phyloP scores from a whole-genome alignment of 2,329 filamentous ascomycete species.

The Shiraia bambusicola region DNA sequence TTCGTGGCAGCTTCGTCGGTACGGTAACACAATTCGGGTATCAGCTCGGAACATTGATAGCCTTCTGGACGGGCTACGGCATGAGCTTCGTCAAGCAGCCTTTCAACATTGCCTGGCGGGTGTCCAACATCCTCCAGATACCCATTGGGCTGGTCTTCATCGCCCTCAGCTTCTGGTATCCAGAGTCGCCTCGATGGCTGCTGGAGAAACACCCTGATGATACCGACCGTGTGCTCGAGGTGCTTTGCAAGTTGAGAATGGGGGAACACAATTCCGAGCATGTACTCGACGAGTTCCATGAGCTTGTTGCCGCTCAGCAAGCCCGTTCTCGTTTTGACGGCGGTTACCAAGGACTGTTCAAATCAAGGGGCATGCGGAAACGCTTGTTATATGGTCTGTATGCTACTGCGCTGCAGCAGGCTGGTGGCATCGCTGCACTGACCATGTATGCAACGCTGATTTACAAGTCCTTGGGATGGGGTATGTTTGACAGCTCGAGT shows the following conservation, averaged over 20 bases:
- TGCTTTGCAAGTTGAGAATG: slow-evolving; percentile 6
- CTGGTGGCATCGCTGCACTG: slow-evolving; percentile 7
- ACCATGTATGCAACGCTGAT: slow-evolving; percentile 10
- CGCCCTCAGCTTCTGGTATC: slow-evolving; percentile 5
- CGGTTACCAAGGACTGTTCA: slow-evolving; percentile 7
- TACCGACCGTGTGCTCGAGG: slow-evolving; percentile 1
- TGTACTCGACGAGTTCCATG: slow-evolving; percentile 5
- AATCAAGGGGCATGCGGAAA: slow-evolving; percentile 8
- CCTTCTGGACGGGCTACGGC: slow-evolving; percentile 7
- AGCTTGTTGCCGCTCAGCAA: slow-evolving; percentile 8
- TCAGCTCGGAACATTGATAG: slow-evolving; percentile 5
- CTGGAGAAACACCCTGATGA: slow-evolving; percentile 9
- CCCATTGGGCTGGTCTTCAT: slow-evolving; percentile 6
- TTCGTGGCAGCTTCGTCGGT: slow-evolving; percentile 5
- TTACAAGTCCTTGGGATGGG: slow-evolving; percentile 4
- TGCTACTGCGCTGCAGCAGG: slow-evolving; percentile 6
- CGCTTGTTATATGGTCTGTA: slow-evolving; percentile 5
- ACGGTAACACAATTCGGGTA: slow-evolving; percentile 4
- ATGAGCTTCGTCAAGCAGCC: slow-evolving; percentile 6
- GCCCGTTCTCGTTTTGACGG: slow-evolving; percentile 4
- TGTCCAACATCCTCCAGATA: slow-evolving; percentile 6
- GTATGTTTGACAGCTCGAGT: too few species aligned
- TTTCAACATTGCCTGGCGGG: slow-evolving; percentile 6
- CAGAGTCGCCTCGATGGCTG: slow-evolving; percentile 2
- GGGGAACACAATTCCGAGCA: slow-evolving; percentile 5